phyloP scores from a whole-genome alignment of 1,284 basidiomycete genomes.

The Apiotrichum siamense region DNA sequence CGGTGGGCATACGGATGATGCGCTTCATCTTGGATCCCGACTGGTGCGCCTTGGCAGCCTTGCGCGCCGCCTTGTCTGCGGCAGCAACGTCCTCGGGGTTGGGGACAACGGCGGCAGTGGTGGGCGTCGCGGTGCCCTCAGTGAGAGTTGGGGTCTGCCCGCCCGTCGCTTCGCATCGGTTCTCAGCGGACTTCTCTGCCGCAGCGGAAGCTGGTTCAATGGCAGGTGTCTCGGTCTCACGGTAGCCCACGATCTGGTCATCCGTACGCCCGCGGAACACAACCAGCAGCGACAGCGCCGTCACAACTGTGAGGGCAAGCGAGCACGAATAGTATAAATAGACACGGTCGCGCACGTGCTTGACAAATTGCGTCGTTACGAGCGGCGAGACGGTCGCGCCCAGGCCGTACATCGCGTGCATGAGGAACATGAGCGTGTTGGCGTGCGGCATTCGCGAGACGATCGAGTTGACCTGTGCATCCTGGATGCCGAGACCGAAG shows the following conservation, averaged over 20 bases:
- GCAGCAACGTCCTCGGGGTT: background rate
- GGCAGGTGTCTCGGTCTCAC: slow-evolving; percentile 2
- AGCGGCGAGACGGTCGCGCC: slow-evolving; percentile 64
- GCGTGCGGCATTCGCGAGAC: slow-evolving; percentile 29
- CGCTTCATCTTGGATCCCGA: slow-evolving; percentile 35
- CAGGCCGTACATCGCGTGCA: slow-evolving; percentile 58
- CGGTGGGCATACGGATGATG: slow-evolving; percentile 29
- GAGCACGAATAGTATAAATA: slow-evolving; percentile 61
- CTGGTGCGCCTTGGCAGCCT: background rate
- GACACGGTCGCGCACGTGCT: slow-evolving; percentile 49
- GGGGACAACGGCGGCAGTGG: background rate
- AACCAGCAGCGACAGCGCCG: slow-evolving; percentile 48
- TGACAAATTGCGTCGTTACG: slow-evolving; percentile 62
- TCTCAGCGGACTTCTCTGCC: too few species aligned
- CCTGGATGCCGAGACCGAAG: slow-evolving; percentile 55
- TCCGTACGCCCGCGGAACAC: slow-evolving; percentile 57
- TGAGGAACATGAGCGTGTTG: slow-evolving; percentile 56
- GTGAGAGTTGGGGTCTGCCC: background rate
- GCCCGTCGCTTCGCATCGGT: background rate
- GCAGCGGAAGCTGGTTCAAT: background rate
- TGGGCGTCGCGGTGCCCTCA: background rate
- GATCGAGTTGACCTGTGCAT: slow-evolving; percentile 42
- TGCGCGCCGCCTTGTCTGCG: background rate
- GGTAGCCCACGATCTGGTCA: slow-evolving; percentile 47
- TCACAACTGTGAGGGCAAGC: slow-evolving; percentile 54